Percentiles rank a stretch among this genome's conserved stretches.
Conservation (phyloP, 306 rosid species). For the Trichosanthes truncata region DNA sequence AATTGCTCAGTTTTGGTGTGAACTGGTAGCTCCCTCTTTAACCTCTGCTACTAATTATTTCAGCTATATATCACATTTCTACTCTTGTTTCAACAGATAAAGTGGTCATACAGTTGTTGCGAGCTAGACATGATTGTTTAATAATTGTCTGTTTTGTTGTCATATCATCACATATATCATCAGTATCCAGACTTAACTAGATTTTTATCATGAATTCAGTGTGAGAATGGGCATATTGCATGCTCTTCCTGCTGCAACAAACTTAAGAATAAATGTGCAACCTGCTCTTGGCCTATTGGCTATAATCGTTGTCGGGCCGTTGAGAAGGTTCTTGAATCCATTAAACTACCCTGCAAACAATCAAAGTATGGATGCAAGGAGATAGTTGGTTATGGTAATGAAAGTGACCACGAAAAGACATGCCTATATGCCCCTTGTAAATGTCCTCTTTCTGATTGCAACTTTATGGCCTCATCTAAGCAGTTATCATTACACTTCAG, state of each 20-base stretch:
- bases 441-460: constrained; percentile 44
- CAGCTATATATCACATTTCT: background rate
- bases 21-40: background rate
- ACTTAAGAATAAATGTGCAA: constrained; percentile 44
- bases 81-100: background rate
- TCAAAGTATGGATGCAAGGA: constrained; percentile 48
- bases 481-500: constrained; percentile 42
- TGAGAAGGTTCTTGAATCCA: constrained; percentile 61
- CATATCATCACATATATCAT: background rate
- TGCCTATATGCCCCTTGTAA: constrained; percentile 43
- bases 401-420: constrained; percentile 44
- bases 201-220: constrained; percentile 36
- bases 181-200: background rate
- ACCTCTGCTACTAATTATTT: background rate
- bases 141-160: background rate
- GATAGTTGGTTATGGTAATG: constrained; percentile 21
- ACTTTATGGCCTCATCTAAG: constrained; percentile 32
- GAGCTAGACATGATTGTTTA: background rate
- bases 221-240: constrained; percentile 81
- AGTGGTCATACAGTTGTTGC: background rate
- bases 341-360: constrained; percentile 42
- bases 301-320: constrained; percentile 64
- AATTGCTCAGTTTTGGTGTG: background rate
- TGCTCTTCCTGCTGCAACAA: constrained; percentile 47
- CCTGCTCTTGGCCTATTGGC: constrained; percentile 57